Evolutionary conservation across 2,329 filamentous ascomycete species (phyloP).

Genomic region (Rutstroemia sp.): DNA sequence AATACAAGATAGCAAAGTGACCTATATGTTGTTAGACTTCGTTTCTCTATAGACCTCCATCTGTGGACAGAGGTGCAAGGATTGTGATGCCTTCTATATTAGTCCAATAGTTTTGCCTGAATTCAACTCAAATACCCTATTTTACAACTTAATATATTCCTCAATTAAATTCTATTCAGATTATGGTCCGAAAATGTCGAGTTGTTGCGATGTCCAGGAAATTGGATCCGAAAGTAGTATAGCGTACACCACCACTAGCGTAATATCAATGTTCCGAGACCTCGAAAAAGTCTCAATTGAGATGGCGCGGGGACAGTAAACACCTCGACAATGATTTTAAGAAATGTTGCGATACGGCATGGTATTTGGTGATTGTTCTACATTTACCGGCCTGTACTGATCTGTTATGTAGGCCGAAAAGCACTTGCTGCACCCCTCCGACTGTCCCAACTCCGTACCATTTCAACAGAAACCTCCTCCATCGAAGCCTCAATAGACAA

Average conservation of each 20-base stretch:
- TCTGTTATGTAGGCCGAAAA: slow-evolving; percentile 40
- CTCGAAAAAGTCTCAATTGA: slow-evolving; percentile 23
- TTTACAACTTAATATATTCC: not conserved
- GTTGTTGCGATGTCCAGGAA: not conserved
- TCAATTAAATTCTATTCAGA: not conserved
- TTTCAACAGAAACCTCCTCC: slow-evolving; percentile 27
- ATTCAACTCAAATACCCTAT: slow-evolving; percentile 8
- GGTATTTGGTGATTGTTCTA: slow-evolving; percentile 33
- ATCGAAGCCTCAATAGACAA: slow-evolving; percentile 12
- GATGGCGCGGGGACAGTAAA: not conserved
- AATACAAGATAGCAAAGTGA: slow-evolving; percentile 16
- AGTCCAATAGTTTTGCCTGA: slow-evolving; percentile 9
- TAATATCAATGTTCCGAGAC: slow-evolving; percentile 12
- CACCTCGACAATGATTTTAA: slow-evolving; percentile 44
- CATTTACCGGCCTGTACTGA: slow-evolving; percentile 16
- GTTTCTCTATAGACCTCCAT: slow-evolving; percentile 7
- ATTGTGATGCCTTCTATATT: slow-evolving; percentile 5
- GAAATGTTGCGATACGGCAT: slow-evolving; percentile 47
- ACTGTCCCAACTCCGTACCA: slow-evolving; percentile 32
- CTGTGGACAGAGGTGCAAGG: slow-evolving; percentile 1
- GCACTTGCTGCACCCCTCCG: slow-evolving; percentile 40
- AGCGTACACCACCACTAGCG: slow-evolving; percentile 13
- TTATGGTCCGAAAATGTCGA: not conserved
- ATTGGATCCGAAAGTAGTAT: slow-evolving; percentile 6
- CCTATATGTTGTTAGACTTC: slow-evolving; percentile 13